Evolutionary conservation across 2,329 filamentous ascomycete genomes (phyloP), one percentile per base, ranked within the genome.

Genomic region (Fusarium lateritium): DNA sequence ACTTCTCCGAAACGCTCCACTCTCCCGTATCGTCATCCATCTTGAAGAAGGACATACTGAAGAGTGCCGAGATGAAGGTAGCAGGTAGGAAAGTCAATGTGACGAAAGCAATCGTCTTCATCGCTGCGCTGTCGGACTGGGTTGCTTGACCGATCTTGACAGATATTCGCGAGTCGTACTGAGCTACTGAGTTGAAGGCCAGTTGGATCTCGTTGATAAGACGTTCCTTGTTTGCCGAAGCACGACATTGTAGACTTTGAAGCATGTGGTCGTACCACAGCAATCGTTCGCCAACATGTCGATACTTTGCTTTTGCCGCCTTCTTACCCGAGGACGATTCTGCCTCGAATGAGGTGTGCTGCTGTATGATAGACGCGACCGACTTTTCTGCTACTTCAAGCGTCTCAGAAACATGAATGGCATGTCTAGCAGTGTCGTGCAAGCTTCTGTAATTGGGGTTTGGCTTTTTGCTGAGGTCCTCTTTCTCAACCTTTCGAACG

Each of bases 131-230:
- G 52, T 88, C 86, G 1, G 62, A 62, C n/a, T 80, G 78, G 0
- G 82, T 77, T 0, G 80, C 79, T 11, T 73, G 75, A 0, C 79
- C 79, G 10, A 85, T 82, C 10, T 78, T 52, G 3, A 85, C 76
- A 0, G 81, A 79, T 1, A 77, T 70, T 1, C 69, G 61, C 0
- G 82, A 75, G 47, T 84, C 81, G 36, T 80, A 73, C 62, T 84
- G 81, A 0, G 82, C 78, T 0, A 83, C 80, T 0, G 69, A 77
- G 65, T 85, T 82, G 72, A 83, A 86, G 0, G 80, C 72, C 63
- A 91, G 79, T 58, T 89, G 76, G 76, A 90, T 81, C 83, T 90
- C 75, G 78, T 89, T 76, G 75, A 85, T 50, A 72, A 91, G 78
- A 60, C 88, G 66, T 15, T 81, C 76, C 14, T 79, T 77, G 70